A percentile compares a stretch with the other conserved stretches of the same genome.
phyloP scores from a whole-genome alignment of 2,329 filamentous ascomycete genomes.

The Chaetomium globosum region DNA sequence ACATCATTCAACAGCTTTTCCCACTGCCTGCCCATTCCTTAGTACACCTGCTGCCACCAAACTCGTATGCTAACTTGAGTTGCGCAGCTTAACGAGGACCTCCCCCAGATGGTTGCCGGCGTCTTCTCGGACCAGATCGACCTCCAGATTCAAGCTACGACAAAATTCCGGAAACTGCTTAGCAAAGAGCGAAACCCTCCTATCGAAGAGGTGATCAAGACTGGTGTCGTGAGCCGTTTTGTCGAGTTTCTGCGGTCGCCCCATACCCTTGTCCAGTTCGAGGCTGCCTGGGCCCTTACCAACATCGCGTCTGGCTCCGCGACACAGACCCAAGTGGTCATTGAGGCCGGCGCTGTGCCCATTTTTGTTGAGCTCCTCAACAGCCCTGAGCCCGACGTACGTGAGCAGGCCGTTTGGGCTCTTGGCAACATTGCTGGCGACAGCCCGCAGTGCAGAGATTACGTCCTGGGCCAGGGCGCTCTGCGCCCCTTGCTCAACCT shows the following conservation, averaged over 20 bases:
- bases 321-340: constrained; percentile 96
- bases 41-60: not conserved
- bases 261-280: constrained; percentile 97
- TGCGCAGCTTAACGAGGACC: constrained; percentile 87
- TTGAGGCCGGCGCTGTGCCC: constrained; percentile 94
- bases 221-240: constrained; percentile 93
- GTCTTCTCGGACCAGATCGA: constrained; percentile 99
- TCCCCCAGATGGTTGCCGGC: constrained; percentile 95
- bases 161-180: constrained; percentile 96
- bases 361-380: constrained; percentile 96
- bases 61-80: constrained; percentile 38
- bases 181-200: constrained; percentile 99
- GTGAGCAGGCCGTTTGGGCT: constrained; percentile 98
- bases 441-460: constrained; percentile 95
- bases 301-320: constrained; percentile 98
- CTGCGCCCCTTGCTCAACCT: constrained; percentile 86
- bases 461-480: constrained; percentile 87
- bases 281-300: constrained; percentile 97
- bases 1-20: not conserved
- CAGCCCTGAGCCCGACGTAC: constrained; percentile 95
- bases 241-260: constrained; percentile 98
- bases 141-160: constrained; percentile 93
- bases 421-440: constrained; percentile 98
- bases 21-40: not conserved
- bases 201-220: constrained; percentile 99